Conservation (phyloP, 2,329 filamentous ascomycete genomes). For the Botrytis pseudocinerea region DNA sequence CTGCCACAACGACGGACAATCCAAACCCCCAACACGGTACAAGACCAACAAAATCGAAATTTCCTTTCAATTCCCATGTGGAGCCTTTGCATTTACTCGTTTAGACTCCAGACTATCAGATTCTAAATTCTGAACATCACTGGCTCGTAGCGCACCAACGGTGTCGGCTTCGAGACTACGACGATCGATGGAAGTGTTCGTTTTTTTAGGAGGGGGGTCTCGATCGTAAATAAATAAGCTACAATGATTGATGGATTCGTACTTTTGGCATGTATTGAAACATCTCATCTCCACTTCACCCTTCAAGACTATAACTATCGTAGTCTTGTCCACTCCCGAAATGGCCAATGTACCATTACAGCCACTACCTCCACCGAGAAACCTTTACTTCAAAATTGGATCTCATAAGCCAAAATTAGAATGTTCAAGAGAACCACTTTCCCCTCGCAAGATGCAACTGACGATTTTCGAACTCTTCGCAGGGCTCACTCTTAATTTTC, state of each 20-base stretch:
- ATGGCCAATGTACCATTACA: neutral
- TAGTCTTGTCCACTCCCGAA: neutral
- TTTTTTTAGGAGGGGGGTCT: neutral
- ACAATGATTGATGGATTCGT: neutral
- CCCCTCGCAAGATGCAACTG: neutral
- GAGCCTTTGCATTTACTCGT: neutral
- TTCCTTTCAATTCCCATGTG: neutral
- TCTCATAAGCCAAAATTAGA: neutral
- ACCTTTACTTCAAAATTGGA: neutral
- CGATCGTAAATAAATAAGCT: neutral
- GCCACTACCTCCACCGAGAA: conserved; percentile 1
- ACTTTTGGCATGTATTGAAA: conserved; percentile 7
- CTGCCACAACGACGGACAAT: neutral
- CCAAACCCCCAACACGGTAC: neutral
- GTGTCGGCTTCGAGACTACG: neutral
- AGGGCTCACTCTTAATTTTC: conserved; percentile 3
- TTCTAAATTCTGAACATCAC: neutral
- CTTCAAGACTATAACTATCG: neutral
- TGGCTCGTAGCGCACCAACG: no score
- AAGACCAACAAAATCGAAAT: neutral
- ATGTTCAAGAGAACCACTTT: neutral
- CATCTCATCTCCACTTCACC: conserved; percentile 6
- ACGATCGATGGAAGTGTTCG: neutral
- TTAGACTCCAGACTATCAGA: neutral
- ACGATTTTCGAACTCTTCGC: neutral